A percentile compares a stretch with the other conserved stretches of the same genome.
phyloP scores from a whole-genome alignment of 371 early-diverging fungal genomes.

The Actinomortierella wolfii region DNA sequence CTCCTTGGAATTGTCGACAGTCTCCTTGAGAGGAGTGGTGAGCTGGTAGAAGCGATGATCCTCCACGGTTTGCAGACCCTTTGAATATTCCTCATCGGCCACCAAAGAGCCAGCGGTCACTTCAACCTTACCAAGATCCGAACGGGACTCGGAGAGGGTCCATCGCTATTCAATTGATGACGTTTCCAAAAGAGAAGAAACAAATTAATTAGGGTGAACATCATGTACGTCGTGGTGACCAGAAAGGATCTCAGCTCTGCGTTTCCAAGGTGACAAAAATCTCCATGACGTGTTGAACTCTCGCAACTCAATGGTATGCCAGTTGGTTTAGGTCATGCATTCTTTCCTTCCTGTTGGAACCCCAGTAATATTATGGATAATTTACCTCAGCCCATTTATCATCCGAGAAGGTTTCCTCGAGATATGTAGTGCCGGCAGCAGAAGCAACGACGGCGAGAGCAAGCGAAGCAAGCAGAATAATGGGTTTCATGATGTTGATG shows the following conservation, averaged over 20 bases:
- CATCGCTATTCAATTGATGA: constrained; percentile 59
- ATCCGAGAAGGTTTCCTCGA: constrained; percentile 86
- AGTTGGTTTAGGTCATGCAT: no score
- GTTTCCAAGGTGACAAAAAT: no score
- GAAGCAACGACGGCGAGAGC: constrained; percentile 70
- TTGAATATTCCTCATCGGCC: constrained; percentile 70
- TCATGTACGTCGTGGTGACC: no score
- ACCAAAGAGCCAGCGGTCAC: constrained; percentile 80
- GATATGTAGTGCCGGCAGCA: constrained; percentile 77
- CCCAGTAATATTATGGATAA: no score
- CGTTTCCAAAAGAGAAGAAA: constrained; percentile 7
- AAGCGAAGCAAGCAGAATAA: constrained; percentile 60
- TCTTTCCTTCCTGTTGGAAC: no score
- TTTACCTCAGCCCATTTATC: constrained; percentile 59
- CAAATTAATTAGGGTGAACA: background rate
- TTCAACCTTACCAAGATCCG: constrained; percentile 77
- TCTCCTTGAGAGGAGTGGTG: constrained; percentile 72
- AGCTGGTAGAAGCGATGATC: constrained; percentile 89
- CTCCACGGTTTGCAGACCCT: constrained; percentile 80
- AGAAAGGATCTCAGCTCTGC: no score
- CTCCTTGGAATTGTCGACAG: constrained; percentile 69
- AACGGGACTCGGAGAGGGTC: constrained; percentile 70
- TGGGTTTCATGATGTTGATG: constrained; percentile 56
- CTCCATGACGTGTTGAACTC: no score
- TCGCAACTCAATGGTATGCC: no score